Base-by-base conservation (phyloP, 768 basidiomycete genomes). In the Trametes cinnabarina region DNA sequence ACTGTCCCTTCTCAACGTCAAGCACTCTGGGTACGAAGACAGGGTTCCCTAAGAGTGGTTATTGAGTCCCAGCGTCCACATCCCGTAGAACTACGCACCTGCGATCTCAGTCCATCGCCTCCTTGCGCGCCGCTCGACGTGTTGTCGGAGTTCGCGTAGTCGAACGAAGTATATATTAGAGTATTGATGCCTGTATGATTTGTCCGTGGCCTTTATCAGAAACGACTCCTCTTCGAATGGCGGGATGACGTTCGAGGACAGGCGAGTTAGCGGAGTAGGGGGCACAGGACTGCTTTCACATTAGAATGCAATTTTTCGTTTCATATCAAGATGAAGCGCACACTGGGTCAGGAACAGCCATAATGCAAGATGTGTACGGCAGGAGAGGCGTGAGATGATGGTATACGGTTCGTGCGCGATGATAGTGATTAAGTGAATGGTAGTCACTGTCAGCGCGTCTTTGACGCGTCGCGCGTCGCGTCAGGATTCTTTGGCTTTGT, bases 1-100 rank as follows among this genome's bases (percentile, higher is more conserved):
- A 76, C 65, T 88, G 78, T 1, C 88, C 88, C 65, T 92, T 90
- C 44, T 85, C 76, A 8, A 98, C 87, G 57, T 98, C 96, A 4
- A 97, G 83, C 2, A 96, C 90, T 28, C 92, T 81, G 6, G 85
- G 79, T n/a, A 95, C 82, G 28, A 86, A 79, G 11, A 79, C 67
- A 0, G 94, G 92, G 11, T 80, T 77, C 9, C 86, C 91, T 92
- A 65, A 40, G 50, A 32, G 3, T 15, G n/a, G 48, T 42, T 37
- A 20, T 39, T 39, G 23, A 44, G 14, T n/a, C 41, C 25, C 11
- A 15, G 17, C 37, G 17, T 15, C 5, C 15, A 15, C 37, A 39
- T 39, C 15, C 17, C 15, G 25, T 23, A 22, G 22, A 10, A 14
- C 28, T 20, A 65, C 69, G 10, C 62, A 76, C 81, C 78, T 39